Evolutionary conservation across 768 basidiomycete species (phyloP).

Genomic region (Sutorius australiensis): DNA sequence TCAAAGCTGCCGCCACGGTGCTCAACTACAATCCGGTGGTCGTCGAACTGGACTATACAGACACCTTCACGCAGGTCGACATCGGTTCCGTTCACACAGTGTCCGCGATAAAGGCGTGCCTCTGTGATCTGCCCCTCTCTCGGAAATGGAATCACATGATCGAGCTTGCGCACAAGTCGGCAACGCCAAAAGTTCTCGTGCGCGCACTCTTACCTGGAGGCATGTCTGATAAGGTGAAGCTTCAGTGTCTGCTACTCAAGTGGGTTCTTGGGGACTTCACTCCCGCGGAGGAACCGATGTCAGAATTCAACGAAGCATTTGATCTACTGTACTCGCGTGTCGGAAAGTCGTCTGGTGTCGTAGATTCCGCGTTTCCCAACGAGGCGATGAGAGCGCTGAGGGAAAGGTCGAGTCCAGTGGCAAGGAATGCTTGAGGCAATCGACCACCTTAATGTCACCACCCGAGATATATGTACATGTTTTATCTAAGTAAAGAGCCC

Average conservation of each 20-base stretch:
- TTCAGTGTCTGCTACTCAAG: slow-evolving; percentile 24
- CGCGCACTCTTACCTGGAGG: slow-evolving; percentile 29
- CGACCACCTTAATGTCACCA: not conserved
- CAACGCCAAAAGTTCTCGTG: slow-evolving; percentile 21
- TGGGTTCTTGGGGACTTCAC: slow-evolving; percentile 11
- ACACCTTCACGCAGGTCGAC: slow-evolving; percentile 13
- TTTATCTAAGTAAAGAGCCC: not conserved
- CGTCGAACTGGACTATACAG: slow-evolving; percentile 26
- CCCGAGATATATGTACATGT: not conserved
- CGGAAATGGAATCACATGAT: slow-evolving; percentile 28
- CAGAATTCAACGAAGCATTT: slow-evolving; percentile 20
- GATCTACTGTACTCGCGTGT: slow-evolving; percentile 26
- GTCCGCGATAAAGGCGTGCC: slow-evolving; percentile 15
- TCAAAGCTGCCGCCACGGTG: slow-evolving; percentile 10
- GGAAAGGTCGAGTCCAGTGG: slow-evolving; percentile 7
- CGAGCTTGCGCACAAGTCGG: slow-evolving; percentile 25
- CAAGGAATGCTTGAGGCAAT: not conserved
- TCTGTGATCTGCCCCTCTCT: slow-evolving; percentile 18
- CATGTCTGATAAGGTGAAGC: slow-evolving; percentile 21
- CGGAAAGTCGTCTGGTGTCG: slow-evolving; percentile 10
- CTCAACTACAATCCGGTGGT: slow-evolving; percentile 14
- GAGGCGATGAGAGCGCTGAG: slow-evolving; percentile 13
- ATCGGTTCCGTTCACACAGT: slow-evolving; percentile 15
- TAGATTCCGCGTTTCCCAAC: slow-evolving; percentile 24
- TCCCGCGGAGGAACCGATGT: slow-evolving; percentile 10